phyloP scores from a whole-genome alignment of 495 filamentous ascomycete species.

The Aspergillus steynii region DNA sequence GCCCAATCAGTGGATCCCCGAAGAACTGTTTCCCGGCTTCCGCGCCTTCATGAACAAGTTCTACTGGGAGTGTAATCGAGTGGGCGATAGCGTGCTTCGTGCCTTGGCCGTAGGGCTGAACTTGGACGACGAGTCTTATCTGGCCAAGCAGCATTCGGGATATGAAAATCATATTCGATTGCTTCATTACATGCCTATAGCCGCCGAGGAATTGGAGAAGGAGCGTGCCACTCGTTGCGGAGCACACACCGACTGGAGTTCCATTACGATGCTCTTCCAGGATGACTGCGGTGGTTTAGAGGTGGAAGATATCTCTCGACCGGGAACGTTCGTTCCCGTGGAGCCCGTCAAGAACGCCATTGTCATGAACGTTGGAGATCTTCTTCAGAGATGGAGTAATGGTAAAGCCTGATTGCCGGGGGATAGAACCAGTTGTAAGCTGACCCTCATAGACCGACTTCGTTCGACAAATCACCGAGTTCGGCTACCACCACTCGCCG shows the following conservation, averaged over 20 bases:
- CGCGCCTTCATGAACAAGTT: constrained; percentile 57
- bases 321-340: constrained; percentile 54
- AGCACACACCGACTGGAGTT: constrained; percentile 54
- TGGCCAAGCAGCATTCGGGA: constrained; percentile 54
- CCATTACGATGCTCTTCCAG: constrained; percentile 53
- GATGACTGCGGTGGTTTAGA: constrained; percentile 54
- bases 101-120: constrained; percentile 55
- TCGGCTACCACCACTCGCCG: constrained; percentile 37
- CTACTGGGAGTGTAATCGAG: constrained; percentile 53
- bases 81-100: constrained; percentile 47
- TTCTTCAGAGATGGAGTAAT: constrained; percentile 64
- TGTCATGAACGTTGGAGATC: constrained; percentile 61
- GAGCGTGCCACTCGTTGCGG: constrained; percentile 52
- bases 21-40: constrained; percentile 59
- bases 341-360: constrained; percentile 50
- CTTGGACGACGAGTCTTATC: constrained; percentile 49
- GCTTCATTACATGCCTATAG: constrained; percentile 64
- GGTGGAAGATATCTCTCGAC: constrained; percentile 54
- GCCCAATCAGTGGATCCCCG: constrained; percentile 67
- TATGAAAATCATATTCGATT: constrained; percentile 64
- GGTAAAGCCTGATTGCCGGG: not conserved
- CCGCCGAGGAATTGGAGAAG: constrained; percentile 44
- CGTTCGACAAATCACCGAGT: constrained; percentile 60
- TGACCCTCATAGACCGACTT: constrained; percentile 41
- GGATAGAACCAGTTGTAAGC: not conserved